phyloP scores from a whole-genome alignment of 495 filamentous ascomycete genomes.

The Xylaria scruposa region DNA sequence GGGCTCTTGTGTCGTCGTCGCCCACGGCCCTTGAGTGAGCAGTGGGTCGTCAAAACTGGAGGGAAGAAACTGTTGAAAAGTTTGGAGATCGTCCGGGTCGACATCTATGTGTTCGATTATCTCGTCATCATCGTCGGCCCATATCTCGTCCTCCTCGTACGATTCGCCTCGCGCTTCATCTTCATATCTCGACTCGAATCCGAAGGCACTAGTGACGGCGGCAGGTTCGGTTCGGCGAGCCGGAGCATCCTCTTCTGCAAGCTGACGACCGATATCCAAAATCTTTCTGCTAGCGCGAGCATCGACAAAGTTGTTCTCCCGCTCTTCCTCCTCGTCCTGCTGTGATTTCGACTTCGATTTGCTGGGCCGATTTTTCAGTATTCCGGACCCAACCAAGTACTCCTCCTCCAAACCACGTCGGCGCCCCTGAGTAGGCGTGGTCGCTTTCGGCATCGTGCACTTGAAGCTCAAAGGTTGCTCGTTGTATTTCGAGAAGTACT shows the following conservation, averaged over 20 bases:
- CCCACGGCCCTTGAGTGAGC: conserved; percentile 55
- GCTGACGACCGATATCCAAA: conserved; percentile 80
- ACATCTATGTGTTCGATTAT: conserved; percentile 80
- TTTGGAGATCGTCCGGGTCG: conserved; percentile 85
- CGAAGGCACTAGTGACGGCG: conserved; percentile 47
- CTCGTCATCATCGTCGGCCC: conserved; percentile 75
- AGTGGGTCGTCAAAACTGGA: conserved; percentile 58
- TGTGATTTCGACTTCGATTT: conserved; percentile 59
- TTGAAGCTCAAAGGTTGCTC: background rate
- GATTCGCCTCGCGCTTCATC: conserved; percentile 42
- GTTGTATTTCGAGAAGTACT: background rate
- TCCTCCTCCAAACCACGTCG: conserved; percentile 71
- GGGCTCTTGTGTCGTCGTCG: conserved; percentile 40
- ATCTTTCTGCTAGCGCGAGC: conserved; percentile 87
- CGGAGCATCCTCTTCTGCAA: conserved; percentile 69
- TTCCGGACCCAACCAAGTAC: conserved; percentile 56
- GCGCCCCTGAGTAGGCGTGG: conserved; percentile 46
- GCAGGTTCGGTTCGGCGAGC: conserved; percentile 31
- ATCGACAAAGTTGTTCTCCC: conserved; percentile 77
- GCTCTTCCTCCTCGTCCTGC: conserved; percentile 62
- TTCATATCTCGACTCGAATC: conserved; percentile 50
- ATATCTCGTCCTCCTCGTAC: conserved; percentile 63
- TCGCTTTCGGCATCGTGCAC: conserved; percentile 59
- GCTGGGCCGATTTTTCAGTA: conserved; percentile 26
- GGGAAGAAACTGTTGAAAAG: conserved; percentile 89